Evolutionary conservation across 2,329 filamentous ascomycete species (phyloP).

Genomic region (Epichloe brachyelytri): DNA sequence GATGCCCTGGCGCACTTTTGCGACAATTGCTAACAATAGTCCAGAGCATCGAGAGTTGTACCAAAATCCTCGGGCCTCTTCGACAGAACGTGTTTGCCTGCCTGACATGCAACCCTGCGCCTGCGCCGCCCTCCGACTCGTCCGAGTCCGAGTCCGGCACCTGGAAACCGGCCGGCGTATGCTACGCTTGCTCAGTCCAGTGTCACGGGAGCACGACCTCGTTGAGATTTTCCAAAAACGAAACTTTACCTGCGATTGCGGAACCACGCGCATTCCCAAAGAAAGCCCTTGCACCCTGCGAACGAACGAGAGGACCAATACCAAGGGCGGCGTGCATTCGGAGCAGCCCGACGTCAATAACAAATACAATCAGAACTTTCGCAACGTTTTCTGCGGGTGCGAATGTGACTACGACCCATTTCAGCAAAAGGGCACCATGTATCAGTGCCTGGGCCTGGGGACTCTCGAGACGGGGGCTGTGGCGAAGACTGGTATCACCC

Average conservation of each 20-base stretch:
- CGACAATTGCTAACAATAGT: constrained; percentile 13
- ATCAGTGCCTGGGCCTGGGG: constrained; percentile 82
- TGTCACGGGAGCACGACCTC: constrained; percentile 92
- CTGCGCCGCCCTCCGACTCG: constrained; percentile 44
- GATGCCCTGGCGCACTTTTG: constrained; percentile 2
- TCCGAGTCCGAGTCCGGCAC: constrained; percentile 46
- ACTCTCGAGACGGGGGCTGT: constrained; percentile 73
- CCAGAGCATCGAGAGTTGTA: constrained; percentile 88
- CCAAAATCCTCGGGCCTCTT: constrained; percentile 74
- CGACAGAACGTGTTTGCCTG: constrained; percentile 87
- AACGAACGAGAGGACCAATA: constrained; percentile 56
- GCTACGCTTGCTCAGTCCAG: constrained; percentile 92
- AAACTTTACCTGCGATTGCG: constrained; percentile 93
- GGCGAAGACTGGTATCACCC: constrained; percentile 98
- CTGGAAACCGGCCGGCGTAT: constrained; percentile 59
- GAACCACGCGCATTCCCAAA: constrained; percentile 64
- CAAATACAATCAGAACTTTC: constrained; percentile 92
- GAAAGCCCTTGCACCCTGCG: constrained; percentile 66
- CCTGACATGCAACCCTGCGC: constrained; percentile 80
- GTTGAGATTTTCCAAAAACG: constrained; percentile 95
- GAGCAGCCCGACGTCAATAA: constrained; percentile 63
- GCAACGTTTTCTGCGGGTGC: constrained; percentile 85
- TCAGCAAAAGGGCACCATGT: constrained; percentile 93
- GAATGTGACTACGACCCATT: constrained; percentile 77
- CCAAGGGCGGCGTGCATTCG: constrained; percentile 63